A percentile compares a stretch with the other conserved stretches of the same genome.
Evolutionary conservation across 176 grass and related monocot species (phyloP).

Genomic region (Lolium perenne): DNA sequence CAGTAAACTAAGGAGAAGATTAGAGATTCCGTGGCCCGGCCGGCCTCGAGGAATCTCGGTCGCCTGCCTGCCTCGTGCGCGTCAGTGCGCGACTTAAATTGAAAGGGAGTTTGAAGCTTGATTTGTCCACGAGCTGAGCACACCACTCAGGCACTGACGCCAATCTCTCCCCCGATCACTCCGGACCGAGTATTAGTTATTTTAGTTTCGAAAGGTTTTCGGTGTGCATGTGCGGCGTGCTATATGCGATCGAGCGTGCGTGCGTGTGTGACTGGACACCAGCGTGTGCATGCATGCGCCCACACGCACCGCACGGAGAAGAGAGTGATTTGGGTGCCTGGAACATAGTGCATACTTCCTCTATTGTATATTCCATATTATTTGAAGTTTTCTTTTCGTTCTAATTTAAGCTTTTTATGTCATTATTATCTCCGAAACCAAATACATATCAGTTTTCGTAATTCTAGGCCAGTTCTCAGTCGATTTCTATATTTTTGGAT

Average conservation of each 20-base stretch:
- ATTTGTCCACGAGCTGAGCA: slow-evolving; percentile 8
- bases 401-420: too few relatives aligned
- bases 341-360: too few relatives aligned
- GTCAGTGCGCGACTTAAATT: not conserved
- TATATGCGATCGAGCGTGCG: not conserved
- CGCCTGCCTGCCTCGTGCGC: not conserved
- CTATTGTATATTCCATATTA: too few relatives aligned
- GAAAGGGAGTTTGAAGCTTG: slow-evolving; percentile 19
- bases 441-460: too few relatives aligned
- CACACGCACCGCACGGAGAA: too few relatives aligned
- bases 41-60: slow-evolving; percentile 14
- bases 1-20: not conserved
- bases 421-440: too few relatives aligned
- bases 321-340: too few relatives aligned
- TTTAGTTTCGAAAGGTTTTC: not conserved
- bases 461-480: too few relatives aligned
- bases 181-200: not conserved
- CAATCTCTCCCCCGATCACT: not conserved
- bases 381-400: too few relatives aligned
- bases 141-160: not conserved
- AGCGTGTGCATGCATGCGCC: too few relatives aligned
- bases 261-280: not conserved
- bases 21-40: not conserved
- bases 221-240: slow-evolving; percentile 14
- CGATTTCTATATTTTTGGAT: too few relatives aligned